Evolutionary conservation across 139 green algal species (phyloP).

Genomic region (Chlamydomonas sp.): DNA sequence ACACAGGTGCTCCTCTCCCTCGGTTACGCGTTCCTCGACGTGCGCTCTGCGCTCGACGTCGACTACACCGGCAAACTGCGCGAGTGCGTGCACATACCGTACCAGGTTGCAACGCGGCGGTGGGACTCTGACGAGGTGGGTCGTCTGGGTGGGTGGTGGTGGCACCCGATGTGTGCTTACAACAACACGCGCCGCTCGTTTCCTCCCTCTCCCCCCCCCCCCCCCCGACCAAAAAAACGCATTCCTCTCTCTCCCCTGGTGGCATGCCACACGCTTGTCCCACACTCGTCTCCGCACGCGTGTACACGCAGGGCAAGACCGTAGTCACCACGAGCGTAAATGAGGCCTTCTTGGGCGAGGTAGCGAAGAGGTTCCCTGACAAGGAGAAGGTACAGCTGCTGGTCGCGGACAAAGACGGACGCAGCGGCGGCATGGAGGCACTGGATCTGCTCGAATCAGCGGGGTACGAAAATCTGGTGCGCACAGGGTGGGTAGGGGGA

Average conservation of each 20-base stretch:
- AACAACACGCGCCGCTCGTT: not conserved
- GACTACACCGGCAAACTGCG: not conserved
- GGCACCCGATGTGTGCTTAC: not conserved
- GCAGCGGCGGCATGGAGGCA: constrained; percentile 7
- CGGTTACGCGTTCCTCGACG: constrained; percentile 8
- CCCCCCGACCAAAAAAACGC: too few species aligned
- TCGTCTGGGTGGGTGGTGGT: not conserved
- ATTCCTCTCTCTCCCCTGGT: not conserved
- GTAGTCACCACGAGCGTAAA: constrained; percentile 1
- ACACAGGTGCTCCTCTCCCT: constrained; percentile 6
- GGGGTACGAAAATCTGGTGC: constrained; percentile 13
- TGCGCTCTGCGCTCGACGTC: constrained; percentile 1
- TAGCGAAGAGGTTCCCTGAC: constrained; percentile 2
- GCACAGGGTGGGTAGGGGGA: not conserved
- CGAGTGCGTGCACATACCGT: constrained; percentile 2
- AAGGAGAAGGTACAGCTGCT: not conserved
- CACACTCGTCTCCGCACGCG: not conserved
- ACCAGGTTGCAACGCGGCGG: not conserved
- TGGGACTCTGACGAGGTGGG: constrained; percentile 11
- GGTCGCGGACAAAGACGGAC: constrained; percentile 8
- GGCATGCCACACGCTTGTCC: not conserved
- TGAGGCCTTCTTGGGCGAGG: not conserved
- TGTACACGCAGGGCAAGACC: constrained; percentile 3
- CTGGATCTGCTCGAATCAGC: constrained; percentile 4
- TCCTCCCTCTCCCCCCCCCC: too few species aligned